Base-by-base conservation (phyloP, 768 basidiomycete species). In the Dioszegia hungarica region DNA sequence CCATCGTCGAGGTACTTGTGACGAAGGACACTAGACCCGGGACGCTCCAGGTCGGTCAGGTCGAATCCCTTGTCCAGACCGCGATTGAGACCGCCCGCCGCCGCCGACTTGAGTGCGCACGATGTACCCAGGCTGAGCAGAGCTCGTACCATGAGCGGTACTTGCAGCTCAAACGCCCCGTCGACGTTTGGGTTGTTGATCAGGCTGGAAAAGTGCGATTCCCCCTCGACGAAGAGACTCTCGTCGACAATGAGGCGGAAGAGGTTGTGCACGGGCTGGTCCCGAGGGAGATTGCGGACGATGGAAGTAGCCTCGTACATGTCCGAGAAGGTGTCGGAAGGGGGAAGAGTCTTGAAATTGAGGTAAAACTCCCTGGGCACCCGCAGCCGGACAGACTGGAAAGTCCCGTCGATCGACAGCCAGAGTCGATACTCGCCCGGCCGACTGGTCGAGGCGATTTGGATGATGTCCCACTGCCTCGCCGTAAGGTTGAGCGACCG, bases 181-280 rank as follows among this genome's bases (percentile, higher is more conserved):
- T 97, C 91, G 9, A 97, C 90, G 68, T 89, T 90, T 0, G 93
- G 89, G 67, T 93, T 89, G 69, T 95, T 95, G 57, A 84, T 89
- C 47, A 98, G 80, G 71, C 92, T 86, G 17, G 90, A 86, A 70
- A 98, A 97, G 72, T 95, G 90, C 54, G 90, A 87, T 64, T 90
- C 86, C 28, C 86, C 88, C 28, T 88, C 84, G 28, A 86, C 80
- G 75, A 88, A 99, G 15, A 86, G 78, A 5, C 87, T 86, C 72
- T 98, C 95, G 29, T 86, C 82, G 22, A 92, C 89, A 11, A 82
- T 78, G 25, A 98, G 79, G 65, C 85, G 87, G 79, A 89, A 94
- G 1, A 99, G 80, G 74, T 95, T 85, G 50, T 80, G 80, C 62
- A 86, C 86, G 0, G 86, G 83, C 36, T 84, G 81, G 62, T 86